phyloP scores from a whole-genome alignment of 768 basidiomycete genomes.

The Mycena chlorophos region DNA sequence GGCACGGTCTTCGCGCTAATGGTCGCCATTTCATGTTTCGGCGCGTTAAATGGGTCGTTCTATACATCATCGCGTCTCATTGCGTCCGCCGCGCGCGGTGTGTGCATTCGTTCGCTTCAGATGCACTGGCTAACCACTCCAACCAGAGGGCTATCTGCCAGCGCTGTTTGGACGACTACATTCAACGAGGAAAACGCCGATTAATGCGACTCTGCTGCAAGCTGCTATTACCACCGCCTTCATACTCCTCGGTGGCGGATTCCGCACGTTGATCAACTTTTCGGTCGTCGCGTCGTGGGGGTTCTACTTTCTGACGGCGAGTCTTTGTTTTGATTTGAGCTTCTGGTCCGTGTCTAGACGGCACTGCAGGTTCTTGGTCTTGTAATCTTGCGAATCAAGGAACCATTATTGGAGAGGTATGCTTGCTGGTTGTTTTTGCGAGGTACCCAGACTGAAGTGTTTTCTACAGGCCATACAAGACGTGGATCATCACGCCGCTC shows the following conservation, averaged over 20 bases:
- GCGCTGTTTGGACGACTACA: slow-evolving; percentile 79
- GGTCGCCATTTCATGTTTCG: slow-evolving; percentile 94
- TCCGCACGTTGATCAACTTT: slow-evolving; percentile 86
- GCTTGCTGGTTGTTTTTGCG: slow-evolving; percentile 15
- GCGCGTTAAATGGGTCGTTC: slow-evolving; percentile 79
- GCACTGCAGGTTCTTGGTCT: slow-evolving; percentile 74
- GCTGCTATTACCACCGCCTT: slow-evolving; percentile 72
- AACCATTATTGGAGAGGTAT: slow-evolving; percentile 83
- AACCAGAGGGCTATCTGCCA: slow-evolving; percentile 82
- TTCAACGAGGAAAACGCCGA: slow-evolving; percentile 72
- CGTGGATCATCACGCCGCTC: slow-evolving; percentile 88
- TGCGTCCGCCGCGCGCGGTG: too few species aligned
- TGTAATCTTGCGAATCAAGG: slow-evolving; percentile 84
- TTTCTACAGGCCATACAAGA: slow-evolving; percentile 78
- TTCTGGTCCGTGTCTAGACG: background rate
- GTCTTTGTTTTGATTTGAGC: slow-evolving; percentile 23
- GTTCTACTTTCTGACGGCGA: slow-evolving; percentile 82
- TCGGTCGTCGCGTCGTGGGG: slow-evolving; percentile 86
- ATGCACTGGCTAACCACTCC: too few species aligned
- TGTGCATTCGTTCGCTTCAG: too few species aligned
- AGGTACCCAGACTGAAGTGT: background rate
- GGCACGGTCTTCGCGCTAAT: slow-evolving; percentile 84
- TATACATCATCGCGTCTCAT: background rate
- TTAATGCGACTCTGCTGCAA: slow-evolving; percentile 86
- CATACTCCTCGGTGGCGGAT: slow-evolving; percentile 85